Evolutionary conservation across 1,284 basidiomycete genomes (phyloP), one percentile per base, ranked within the genome.

Genomic region (Chiua sp.): DNA sequence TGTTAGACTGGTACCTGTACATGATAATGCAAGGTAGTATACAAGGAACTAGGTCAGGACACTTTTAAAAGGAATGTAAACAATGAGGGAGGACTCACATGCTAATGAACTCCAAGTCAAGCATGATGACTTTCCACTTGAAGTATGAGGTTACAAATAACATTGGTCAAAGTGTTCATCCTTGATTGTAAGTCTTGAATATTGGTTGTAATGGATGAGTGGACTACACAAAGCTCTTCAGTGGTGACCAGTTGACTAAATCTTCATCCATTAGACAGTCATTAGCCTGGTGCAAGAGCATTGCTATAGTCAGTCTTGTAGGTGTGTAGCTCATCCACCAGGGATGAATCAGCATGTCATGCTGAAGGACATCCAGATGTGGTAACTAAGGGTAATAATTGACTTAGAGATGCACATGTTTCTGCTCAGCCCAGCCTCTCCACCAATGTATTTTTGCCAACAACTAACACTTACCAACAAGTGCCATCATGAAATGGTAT

Each of bases 401-500:
- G 11, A 11, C 32, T 12, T 15, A 8, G 6, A 23, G 20, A n/a
- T 11, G 15, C 46, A 47, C 46, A 23, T 47, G 46, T 12, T 47
- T 22, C 12, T 47, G 22, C 26, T 47, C 46, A 47, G 46, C 46
- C 46, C 46, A 47, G 13, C 46, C 46, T 10, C 46, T 22, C 46
- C 46, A 47, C 46, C 46, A 47, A 23, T 22, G 23, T 11, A 47
- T 23, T 12, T 6, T 47, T 8, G n/a, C 46, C 46, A 47, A 26
- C 22, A 22, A 13, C 46, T 22, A 47, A 2, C 68, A 59, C 47
- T 72, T 53, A 0, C 74, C 71, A 15, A 74, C n/a, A 0, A 74
- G 76, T 1, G 74, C 75, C 59, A 63, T 72, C 70, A 78, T 78
- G 53, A 80, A 78, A 0, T 70, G 63, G 42, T 78, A 79, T 54